These are phyloP conservation scores for Leccinellum luteum DNA, from an alignment of 768 basidiomycete species.

Conservation along the genomic window DNA sequence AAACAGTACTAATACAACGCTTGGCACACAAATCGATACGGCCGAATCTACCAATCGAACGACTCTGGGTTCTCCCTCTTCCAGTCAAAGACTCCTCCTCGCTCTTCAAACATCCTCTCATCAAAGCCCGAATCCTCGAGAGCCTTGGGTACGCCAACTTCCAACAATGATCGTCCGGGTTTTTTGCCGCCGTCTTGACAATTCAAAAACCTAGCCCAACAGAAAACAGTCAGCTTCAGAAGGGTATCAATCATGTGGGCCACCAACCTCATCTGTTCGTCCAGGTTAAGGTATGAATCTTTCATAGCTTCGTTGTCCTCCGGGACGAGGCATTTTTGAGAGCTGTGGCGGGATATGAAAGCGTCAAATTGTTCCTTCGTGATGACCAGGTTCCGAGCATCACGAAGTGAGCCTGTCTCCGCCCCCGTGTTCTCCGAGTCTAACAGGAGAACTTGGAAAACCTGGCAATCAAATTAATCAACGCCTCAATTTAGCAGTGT, in stretches of 20 bases:
- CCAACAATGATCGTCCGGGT: slow-evolving; percentile 25
- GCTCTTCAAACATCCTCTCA: slow-evolving; percentile 27
- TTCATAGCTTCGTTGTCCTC: slow-evolving; percentile 40
- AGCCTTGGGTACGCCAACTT: slow-evolving; percentile 34
- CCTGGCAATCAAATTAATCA: slow-evolving; percentile 14
- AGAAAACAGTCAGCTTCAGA: not conserved
- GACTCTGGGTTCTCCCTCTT: slow-evolving; percentile 11
- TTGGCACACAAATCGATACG: not conserved
- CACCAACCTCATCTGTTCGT: slow-evolving; percentile 38
- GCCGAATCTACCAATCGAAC: slow-evolving; percentile 1
- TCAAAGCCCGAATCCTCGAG: slow-evolving; percentile 37
- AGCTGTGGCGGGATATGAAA: slow-evolving; percentile 34
- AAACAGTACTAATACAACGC: not conserved
- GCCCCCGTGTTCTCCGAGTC: slow-evolving; percentile 37
- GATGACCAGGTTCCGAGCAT: slow-evolving; percentile 34
- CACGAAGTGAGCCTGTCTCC: slow-evolving; percentile 31
- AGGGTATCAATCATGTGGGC: not conserved
- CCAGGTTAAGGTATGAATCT: slow-evolving; percentile 39
- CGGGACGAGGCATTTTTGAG: slow-evolving; percentile 33
- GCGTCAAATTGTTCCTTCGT: slow-evolving; percentile 34
- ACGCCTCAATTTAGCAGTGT: not conserved
- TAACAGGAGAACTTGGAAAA: slow-evolving; percentile 36
- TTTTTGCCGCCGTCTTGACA: slow-evolving; percentile 35
- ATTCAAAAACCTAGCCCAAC: slow-evolving; percentile 30
- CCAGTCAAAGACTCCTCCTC: slow-evolving; percentile 39